Percentiles rank a stretch among this genome's conserved stretches.
These are phyloP conservation scores for Begonia masoniana DNA, from an alignment of 306 rosid species.

Conservation along the genomic window DNA sequence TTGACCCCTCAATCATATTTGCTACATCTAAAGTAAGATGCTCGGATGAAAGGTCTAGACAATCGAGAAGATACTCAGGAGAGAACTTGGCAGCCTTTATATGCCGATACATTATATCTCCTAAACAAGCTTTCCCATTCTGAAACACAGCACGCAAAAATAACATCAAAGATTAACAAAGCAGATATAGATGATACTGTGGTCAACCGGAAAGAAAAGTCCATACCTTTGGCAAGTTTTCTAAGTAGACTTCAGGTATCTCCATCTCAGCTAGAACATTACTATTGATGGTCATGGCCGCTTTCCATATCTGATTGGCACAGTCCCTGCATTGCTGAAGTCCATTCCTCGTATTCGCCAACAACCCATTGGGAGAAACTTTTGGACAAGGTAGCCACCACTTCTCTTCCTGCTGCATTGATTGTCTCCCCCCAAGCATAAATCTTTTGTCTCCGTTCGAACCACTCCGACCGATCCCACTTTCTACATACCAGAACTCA, in stretches of 20 bases:
- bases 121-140: constrained; percentile 82
- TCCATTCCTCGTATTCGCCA: constrained; percentile 58
- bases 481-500: constrained; percentile 65
- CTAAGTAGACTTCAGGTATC: constrained; percentile 53
- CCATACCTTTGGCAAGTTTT: constrained; percentile 69
- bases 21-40: constrained; percentile 71
- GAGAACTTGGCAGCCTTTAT: constrained; percentile 59
- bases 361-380: constrained; percentile 61
- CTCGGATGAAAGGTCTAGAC: constrained; percentile 84
- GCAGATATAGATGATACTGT: too few relatives aligned
- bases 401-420: constrained; percentile 86
- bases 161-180: too few relatives aligned
- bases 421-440: constrained; percentile 40
- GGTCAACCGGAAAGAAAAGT: neutral
- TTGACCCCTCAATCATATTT: constrained; percentile 77
- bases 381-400: constrained; percentile 99
- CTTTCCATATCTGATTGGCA: constrained; percentile 72
- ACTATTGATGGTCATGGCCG: constrained; percentile 82
- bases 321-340: constrained; percentile 92
- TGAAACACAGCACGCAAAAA: constrained; percentile 6
- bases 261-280: constrained; percentile 87
- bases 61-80: constrained; percentile 63
- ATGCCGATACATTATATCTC: constrained; percentile 74
- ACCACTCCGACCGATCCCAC: constrained; percentile 50
- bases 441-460: constrained; percentile 43